phyloP scores from a whole-genome alignment of 352 stramenopile genomes.

The Pythium scleroteichum region DNA sequence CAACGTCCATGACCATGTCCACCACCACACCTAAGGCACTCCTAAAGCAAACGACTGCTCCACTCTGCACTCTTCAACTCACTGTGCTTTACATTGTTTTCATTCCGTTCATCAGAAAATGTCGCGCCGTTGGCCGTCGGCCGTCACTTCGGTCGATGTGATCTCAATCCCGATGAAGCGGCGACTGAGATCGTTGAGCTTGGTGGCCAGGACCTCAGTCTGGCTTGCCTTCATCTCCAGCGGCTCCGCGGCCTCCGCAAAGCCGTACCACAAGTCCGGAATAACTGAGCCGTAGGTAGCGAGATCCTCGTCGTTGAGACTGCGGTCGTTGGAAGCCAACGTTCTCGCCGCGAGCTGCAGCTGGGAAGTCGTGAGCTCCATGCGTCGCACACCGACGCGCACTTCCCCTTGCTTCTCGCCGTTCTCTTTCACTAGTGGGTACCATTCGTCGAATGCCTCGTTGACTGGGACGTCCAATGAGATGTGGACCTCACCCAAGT shows the following conservation, averaged over 20 bases:
- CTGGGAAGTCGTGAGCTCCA: conserved; percentile 55
- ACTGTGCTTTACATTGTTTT: background rate
- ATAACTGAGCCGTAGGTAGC: conserved; percentile 44
- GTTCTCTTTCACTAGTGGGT: conserved; percentile 58
- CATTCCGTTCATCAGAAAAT: conserved; percentile 44
- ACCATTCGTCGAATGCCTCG: conserved; percentile 71
- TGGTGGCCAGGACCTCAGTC: conserved; percentile 47
- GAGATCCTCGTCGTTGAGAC: conserved; percentile 51
- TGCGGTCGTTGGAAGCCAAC: conserved; percentile 38
- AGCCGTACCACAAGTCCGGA: conserved; percentile 61
- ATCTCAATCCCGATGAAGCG: conserved; percentile 64
- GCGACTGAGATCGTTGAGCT: conserved; percentile 53
- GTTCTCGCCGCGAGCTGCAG: conserved; percentile 50
- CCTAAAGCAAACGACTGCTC: background rate
- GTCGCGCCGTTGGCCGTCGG: conserved; percentile 46
- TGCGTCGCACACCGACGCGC: conserved; percentile 49
- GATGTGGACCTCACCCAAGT: conserved; percentile 72
- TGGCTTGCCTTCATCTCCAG: conserved; percentile 35
- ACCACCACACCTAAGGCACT: conserved; percentile 24
- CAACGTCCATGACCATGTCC: conserved; percentile 21
- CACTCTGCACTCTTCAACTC: background rate
- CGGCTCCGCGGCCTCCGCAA: conserved; percentile 41
- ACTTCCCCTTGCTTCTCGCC: conserved; percentile 56
- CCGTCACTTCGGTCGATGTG: conserved; percentile 32
- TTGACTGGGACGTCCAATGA: conserved; percentile 65